Evolutionary conservation across 2,329 filamentous ascomycete genomes (phyloP).

Genomic region (Fusarium poae): DNA sequence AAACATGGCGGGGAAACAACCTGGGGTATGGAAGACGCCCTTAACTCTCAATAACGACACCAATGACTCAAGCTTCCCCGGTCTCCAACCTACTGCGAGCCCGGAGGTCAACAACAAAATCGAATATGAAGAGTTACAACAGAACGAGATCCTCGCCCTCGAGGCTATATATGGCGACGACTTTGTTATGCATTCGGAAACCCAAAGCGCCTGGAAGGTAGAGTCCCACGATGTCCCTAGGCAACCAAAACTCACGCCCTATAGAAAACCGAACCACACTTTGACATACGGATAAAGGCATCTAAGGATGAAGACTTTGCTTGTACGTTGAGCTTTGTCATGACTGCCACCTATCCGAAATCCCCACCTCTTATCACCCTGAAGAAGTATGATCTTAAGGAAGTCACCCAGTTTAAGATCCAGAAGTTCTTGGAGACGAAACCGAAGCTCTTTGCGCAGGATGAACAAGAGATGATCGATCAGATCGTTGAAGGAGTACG

Average conservation of each 20-base stretch:
- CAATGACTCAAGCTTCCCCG: constrained; percentile 66
- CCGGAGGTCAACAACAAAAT: constrained; percentile 61
- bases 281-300: constrained; percentile 83
- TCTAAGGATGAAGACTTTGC: constrained; percentile 78
- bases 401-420: constrained; percentile 78
- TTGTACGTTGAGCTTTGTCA: constrained; percentile 79
- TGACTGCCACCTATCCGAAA: constrained; percentile 93
- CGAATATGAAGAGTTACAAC: constrained; percentile 86
- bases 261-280: constrained; percentile 83
- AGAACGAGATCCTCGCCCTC: constrained; percentile 87
- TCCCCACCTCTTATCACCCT: constrained; percentile 79
- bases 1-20: constrained; percentile 67
- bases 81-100: constrained; percentile 59
- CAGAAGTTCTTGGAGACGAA: constrained; percentile 72
- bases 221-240: constrained; percentile 30
- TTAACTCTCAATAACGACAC: constrained; percentile 57
- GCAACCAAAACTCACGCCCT: constrained; percentile 40
- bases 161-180: constrained; percentile 92
- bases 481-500: constrained; percentile 77
- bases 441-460: constrained; percentile 65
- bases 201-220: constrained; percentile 87
- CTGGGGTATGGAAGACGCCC: constrained; percentile 64
- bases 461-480: constrained; percentile 71
- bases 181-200: constrained; percentile 79
- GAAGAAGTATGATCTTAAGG: constrained; percentile 75